Base-by-base conservation (phyloP, 2,329 filamentous ascomycete species). In the Blumeria graminis region DNA sequence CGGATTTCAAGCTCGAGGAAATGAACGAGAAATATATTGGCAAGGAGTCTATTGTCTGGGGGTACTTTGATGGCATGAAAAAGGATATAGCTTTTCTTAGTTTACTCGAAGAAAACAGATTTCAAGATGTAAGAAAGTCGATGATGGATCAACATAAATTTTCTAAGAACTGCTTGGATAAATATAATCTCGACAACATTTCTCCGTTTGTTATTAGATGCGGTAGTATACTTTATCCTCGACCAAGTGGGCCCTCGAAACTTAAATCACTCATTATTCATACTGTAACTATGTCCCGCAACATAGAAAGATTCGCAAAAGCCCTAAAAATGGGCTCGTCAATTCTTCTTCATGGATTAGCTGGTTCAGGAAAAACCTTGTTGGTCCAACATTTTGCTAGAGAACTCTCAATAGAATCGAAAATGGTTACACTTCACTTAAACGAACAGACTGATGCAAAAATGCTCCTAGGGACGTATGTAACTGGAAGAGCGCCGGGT, bases 401-500 rank as follows among this genome's bases (percentile, higher is more conserved):
- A 63, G 78, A 83, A 62, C 77, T 96, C 56, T 85, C 84, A 59
- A 86, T 86, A 69, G 78, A 85, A 22, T 77, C 81, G 6, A 79
- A 78, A 58, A 88, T 98, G 80, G 84, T 98, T 55, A 96, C 90
- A 3, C 74, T 99, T 34, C 90, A 98, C 68, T 73, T 99, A 36
- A 98, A 98, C 66, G 92, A 96, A 69, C 93, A 99, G 68, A 96
- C 89, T 1, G 92, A 99, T 69, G 89, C 90, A 0, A 99, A 98
- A 69, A 85, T 94, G 71, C 78, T 99, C 43, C 80, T 98, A 60
- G 92, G 92, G 3, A 80, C 96, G 66, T 96, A 99, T 69, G 86
- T 90, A 1, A 92, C 88, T 22, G 89, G 88, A 57, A 79, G 84
- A 14, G 84, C 82, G 59, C 89, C 88, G 0, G 89, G 89, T 1